Base-by-base conservation (phyloP, 179 eudicot species). In the Amaranthus tricolor region DNA sequence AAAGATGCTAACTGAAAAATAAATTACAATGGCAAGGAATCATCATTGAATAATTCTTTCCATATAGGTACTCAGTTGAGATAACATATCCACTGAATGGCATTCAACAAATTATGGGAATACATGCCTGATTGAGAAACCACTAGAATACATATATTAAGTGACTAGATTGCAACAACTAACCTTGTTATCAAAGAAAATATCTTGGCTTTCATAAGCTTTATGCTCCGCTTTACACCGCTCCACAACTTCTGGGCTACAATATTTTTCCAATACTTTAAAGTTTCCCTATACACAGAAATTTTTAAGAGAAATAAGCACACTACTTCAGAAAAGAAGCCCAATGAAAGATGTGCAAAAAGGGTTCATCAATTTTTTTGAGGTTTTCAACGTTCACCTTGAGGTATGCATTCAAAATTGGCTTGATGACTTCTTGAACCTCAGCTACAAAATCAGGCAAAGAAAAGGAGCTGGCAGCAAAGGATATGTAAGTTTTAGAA, bases 181-280 rank as follows among this genome's bases (percentile, higher is more conserved):
- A 63, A 94, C 98, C 97, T 94, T 94, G 83, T 89, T 85, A 78
- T 94, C 98, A 63, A 89, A 88, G 82, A 89, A 83, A 64, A 87
- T 77, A 69, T 89, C 97, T 81, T 89, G 89, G 80, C 82, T 81
- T 80, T 86, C 84, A 64, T 71, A 90, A 79, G 82, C 96, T 70
- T 77, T 84, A 65, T 79, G 93, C 85, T 92, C 99, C 8, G 97
- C 97, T 82, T 84, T 88, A 82, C 97, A 95, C 66, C 97, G 88
- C 83, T 92, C 99, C 58, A 90, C 74, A 47, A 95, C 81, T 83
- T 93, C 91, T 20, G 81, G 66, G 83, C 89, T 83, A 82, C 99
- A 95, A 76, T 92, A 93, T 76, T 87, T 90, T 68, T 80, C 76
- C 79, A 95, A 81, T 53, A 81, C 85, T 81, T 88, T 78, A 54